Base-by-base conservation (phyloP, 495 filamentous ascomycete genomes). In the Barbatosphaeria neglecta region DNA sequence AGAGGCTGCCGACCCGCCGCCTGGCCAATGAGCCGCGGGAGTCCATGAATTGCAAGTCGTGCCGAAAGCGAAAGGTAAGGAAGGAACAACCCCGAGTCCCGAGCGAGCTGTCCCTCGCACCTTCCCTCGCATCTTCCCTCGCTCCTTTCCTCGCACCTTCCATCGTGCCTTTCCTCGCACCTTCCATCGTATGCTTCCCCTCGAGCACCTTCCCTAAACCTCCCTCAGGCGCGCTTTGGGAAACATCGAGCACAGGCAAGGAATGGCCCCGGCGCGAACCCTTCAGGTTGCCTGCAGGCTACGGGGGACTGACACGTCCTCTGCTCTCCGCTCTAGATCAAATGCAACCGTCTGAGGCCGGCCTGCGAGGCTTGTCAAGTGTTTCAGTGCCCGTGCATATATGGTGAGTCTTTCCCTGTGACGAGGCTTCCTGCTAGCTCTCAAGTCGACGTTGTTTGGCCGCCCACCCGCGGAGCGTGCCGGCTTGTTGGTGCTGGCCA, bases 41-140 rank as follows among this genome's bases (percentile, higher is more conserved):
- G 68, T 82, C 85, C 17, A 93, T 93, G 87, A 93, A 93, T 63
- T 93, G 87, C 77, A 90, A 93, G 61, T 88, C 83, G 19, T 93
- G 87, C 70, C 80, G 87, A 52, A 93, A 90, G 62, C 75, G 87
- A 57, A 93, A 93, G 73, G 85, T 87, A 60, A 45, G 59, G 23
- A 47, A 22, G 37, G 49, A 13, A 45, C 54, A 47, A n/a, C 31
- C 13, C 3, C 31, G 31, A n/a, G 1, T 6, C 50, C 35, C 37
- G 13, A 43, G 4, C 41, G 46, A 54, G 41, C 49, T 25, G 4
- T 25, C 24, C 24, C 24, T 4, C 24, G 9, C 24, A 25, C 24
- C 4, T 25, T 4, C 4, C 24, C 9, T 25, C 24, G 4, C 24
- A 25, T 25, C 4, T 25, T 13, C 2, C 9, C 27, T 31, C 2